Conservation (phyloP, 2,329 filamentous ascomycete genomes). For the Botrytis medusae region DNA sequence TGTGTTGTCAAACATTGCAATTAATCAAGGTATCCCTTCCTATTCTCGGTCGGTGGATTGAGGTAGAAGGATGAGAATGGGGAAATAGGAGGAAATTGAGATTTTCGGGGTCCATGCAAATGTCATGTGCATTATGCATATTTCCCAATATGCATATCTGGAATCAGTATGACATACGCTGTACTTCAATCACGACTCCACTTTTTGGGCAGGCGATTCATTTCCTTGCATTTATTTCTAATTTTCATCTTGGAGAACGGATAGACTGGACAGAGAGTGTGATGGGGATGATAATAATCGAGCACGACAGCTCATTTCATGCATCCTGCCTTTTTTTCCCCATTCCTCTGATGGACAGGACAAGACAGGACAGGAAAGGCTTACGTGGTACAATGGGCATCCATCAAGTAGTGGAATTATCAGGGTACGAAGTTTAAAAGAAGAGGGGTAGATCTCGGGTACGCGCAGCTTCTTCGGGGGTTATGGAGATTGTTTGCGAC, state of each 20-base stretch:
- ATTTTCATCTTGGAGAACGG: background rate
- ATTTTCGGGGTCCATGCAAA: conserved; percentile 13
- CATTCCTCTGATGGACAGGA: conserved; percentile 1
- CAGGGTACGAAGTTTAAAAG: background rate
- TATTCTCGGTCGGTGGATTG: background rate
- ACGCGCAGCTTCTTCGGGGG: conserved; percentile 5
- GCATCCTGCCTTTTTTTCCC: background rate
- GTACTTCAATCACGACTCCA: background rate
- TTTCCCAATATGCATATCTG: background rate
- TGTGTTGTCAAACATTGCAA: conserved; percentile 14
- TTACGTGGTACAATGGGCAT: background rate
- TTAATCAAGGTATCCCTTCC: background rate
- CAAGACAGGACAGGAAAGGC: background rate
- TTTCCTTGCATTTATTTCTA: conserved; percentile 8
- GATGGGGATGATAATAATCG: background rate
- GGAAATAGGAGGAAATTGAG: conserved; percentile 12
- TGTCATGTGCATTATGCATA: conserved; percentile 9
- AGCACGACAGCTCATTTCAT: conserved; percentile 13
- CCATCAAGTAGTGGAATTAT: background rate
- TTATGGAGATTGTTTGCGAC: conserved; percentile 14
- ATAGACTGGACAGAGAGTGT: background rate
- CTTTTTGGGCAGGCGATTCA: background rate
- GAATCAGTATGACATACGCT: background rate
- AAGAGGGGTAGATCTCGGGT: conserved; percentile 18
- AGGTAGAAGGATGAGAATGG: background rate